These are phyloP conservation scores for Ramularia endophylla DNA, from an alignment of 2,329 filamentous ascomycete genomes.

Conservation along the genomic window DNA sequence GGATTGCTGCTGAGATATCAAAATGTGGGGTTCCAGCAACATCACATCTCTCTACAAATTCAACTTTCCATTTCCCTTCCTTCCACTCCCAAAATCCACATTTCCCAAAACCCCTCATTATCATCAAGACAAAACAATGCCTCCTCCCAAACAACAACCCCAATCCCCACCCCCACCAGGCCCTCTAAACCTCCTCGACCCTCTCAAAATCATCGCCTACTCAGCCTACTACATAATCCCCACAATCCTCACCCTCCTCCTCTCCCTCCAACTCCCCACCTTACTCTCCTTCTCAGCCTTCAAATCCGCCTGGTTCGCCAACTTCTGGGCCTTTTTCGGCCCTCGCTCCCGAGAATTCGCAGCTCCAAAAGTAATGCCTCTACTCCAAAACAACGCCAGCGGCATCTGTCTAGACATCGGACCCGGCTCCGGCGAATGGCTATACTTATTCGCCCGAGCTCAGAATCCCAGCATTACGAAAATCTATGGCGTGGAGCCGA, in stretches of 20 bases:
- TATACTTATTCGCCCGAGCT: conserved; percentile 43
- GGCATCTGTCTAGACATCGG: conserved; percentile 59
- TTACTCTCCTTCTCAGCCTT: conserved; percentile 25
- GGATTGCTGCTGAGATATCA: too few relatives aligned
- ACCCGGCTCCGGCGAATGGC: conserved; percentile 57
- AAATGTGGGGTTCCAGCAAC: too few relatives aligned
- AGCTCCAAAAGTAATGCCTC: conserved; percentile 44
- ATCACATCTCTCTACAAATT: too few relatives aligned
- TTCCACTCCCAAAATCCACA: too few relatives aligned
- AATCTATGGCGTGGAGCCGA: conserved; percentile 62
- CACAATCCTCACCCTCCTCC: conserved; percentile 43
- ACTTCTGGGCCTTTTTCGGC: conserved; percentile 54
- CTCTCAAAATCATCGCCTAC: conserved; percentile 44
- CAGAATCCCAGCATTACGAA: conserved; percentile 30
- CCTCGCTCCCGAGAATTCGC: conserved; percentile 44
- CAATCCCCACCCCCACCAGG: conserved; percentile 9
- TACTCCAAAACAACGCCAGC: conserved; percentile 45
- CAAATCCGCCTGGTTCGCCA: conserved; percentile 51
- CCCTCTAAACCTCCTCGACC: conserved; percentile 28
- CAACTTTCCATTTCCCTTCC: too few relatives aligned
- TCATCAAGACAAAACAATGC: too few relatives aligned
- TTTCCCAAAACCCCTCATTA: too few relatives aligned
- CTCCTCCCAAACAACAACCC: background rate
- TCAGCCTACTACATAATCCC: conserved; percentile 47
- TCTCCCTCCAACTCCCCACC: conserved; percentile 19